phyloP scores from a whole-genome alignment of 306 rosid species.

The Astragalus membranaceus region DNA sequence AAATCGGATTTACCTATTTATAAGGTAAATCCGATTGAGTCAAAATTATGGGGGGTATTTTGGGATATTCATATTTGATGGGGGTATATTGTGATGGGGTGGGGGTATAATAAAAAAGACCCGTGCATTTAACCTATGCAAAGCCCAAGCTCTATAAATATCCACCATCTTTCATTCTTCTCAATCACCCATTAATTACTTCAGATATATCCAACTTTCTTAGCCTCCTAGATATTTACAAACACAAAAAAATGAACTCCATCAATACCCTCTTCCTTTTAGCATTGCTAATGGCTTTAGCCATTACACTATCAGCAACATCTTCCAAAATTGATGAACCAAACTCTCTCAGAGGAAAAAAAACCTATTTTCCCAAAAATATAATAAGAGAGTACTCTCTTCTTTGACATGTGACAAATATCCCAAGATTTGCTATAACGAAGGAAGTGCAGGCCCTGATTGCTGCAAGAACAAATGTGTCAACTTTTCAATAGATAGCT shows the following conservation, averaged over 20 bases:
- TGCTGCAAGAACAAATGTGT: too few relatives aligned
- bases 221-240: neutral
- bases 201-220: neutral
- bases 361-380: slow-evolving; percentile 24
- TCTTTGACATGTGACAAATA: too few relatives aligned
- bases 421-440: too few relatives aligned
- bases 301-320: slow-evolving; percentile 24
- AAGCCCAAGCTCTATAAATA: slow-evolving; percentile 30
- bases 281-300: slow-evolving; percentile 37
- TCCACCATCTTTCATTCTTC: neutral
- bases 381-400: too few relatives aligned
- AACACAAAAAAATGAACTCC: slow-evolving; percentile 30
- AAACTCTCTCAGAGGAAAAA: slow-evolving; percentile 23
- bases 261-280: slow-evolving; percentile 25
- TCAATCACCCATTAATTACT: slow-evolving; percentile 17
- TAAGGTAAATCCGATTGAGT: too few relatives aligned
- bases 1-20: too few relatives aligned
- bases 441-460: too few relatives aligned
- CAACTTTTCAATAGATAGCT: too few relatives aligned
- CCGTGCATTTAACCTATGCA: neutral
- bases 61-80: too few relatives aligned
- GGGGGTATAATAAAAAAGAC: too few relatives aligned
- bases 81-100: too few relatives aligned
- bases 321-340: neutral
- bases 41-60: too few relatives aligned